Conservation (phyloP, 257 asterid genomes). For the Hygrophila difformis region DNA sequence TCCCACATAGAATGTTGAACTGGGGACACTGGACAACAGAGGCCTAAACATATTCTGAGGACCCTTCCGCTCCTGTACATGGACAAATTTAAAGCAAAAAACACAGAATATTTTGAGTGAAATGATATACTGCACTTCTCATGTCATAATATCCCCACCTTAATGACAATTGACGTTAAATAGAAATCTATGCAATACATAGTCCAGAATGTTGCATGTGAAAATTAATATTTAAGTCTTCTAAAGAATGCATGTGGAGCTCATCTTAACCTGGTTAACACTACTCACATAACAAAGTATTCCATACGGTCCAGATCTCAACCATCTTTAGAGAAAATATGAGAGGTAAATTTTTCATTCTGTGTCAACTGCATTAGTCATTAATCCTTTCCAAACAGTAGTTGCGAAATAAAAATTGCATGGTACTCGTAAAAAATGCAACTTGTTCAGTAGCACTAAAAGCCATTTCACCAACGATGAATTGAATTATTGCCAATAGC, state of each 20-base stretch:
- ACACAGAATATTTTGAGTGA: constrained; percentile 7
- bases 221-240: not conserved
- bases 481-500: too few species aligned
- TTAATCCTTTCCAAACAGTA: too few species aligned
- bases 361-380: not conserved
- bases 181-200: constrained; percentile 1
- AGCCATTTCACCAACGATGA: too few species aligned
- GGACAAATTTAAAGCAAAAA: constrained; percentile 3
- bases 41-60: constrained; percentile 98
- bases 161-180: not conserved
- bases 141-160: not conserved
- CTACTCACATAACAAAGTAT: not conserved
- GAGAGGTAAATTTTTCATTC: too few species aligned
- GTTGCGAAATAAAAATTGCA: too few species aligned
- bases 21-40: constrained; percentile 90
- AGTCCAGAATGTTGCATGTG: not conserved
- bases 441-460: too few species aligned
- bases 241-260: constrained; percentile 5
- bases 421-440: too few species aligned
- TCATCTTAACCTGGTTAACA: not conserved
- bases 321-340: constrained; percentile 5
- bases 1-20: constrained; percentile 69
- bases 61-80: constrained; percentile 64
- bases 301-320: not conserved
- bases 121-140: not conserved